Base-by-base conservation (phyloP, 441 rosid species). In the Capsella rubella region DNA sequence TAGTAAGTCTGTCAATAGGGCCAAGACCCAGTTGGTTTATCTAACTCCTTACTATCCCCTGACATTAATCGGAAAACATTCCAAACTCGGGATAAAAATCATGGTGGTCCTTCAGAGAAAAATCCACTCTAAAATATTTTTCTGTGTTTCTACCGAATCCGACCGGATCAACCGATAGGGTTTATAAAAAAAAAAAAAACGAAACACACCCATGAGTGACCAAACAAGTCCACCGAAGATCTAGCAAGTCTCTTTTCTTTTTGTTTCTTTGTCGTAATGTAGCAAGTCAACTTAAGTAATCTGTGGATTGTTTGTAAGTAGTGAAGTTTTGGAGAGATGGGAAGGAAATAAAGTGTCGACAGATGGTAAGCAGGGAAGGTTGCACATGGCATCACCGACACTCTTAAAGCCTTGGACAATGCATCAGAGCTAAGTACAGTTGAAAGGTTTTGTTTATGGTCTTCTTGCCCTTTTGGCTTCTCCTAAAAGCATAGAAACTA, bases 321-420 rank as follows among this genome's bases (percentile, higher is more conserved):
- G 31, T 51, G 42, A 39, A 9, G 3, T 37, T 37, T 37, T 37
- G 3, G 3, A 37, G 9, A 35, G 11, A 35, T 8, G 39, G 39
- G 10, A 35, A 21, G 39, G 62, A 54, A 55, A 16, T 39, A 28
- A 54, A 51, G 12, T 42, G 74, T 14, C 61, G 68, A 21, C 75
- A 61, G 68, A 67, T 61, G 75, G 43, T 29, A 40, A 61, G 45
- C 45, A 28, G 11, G 6, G 34, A 71, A n/a, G 45, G 34, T 29
- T 61, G 53, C 75, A 71, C 75, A 71, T 64, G 68, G 7, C 16
- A 21, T 29, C 66, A 59, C 64, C 64, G 64, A 59, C 47, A 59
- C 32, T 57, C 62, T 10, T 3, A 9, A 16, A 8, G 63, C 15
- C 6, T 59, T 59, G 64, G 64, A 8, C 12, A 37, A 37, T 32